Base-by-base conservation (phyloP, 176 grass and related monocot genomes). In the Musa itinerans region DNA sequence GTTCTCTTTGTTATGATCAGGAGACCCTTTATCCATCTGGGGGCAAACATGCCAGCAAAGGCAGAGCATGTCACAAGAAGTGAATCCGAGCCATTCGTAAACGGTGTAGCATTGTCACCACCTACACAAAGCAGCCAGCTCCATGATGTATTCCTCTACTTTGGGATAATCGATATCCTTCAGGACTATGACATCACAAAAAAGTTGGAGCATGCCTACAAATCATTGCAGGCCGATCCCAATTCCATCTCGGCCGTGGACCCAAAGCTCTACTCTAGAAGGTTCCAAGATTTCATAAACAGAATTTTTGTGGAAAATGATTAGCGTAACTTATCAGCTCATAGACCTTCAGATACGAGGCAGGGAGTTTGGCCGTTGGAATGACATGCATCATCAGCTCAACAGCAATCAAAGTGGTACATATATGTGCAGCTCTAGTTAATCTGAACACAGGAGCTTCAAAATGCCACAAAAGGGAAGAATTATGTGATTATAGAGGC, bases 161-260 rank as follows among this genome's bases (percentile, higher is more conserved):
- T 93, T 11, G 94, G 94, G 73, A 98, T 98, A 79, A 98, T 98
- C 1, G 94, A 98, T 75, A 98, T 98, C 65, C 77, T 79, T 29
- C 77, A 79, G 54, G 77, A 79, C 65, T 79, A 79, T 10, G 77
- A 79, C 27, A 72, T 91, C 66, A 89, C 78, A 2, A 98, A 98
- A 76, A 78, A 75, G 73, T 27, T 91, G 0, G 94, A 98, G 69
- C 94, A 89, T 83, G 82, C 50, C 66, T 98, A 91, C 84, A 98
- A 98, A 72, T 98, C 94, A 1, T 61, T 93, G 1, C 90, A 91
- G 74, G 87, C 85, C 1, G 85, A 98, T 63, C 88, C 94, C 10
- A 93, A 89, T 76, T 98, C 94, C 0, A 93, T 98, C 29, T 98
- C 94, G 11, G 90, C 94, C 0, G 90, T 98, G 26, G 88, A 86